Percentiles rank a stretch among this genome's conserved stretches.
These are phyloP conservation scores for Phycomyces nitens DNA, from an alignment of 192 early-diverging fungal species.

Conservation along the genomic window DNA sequence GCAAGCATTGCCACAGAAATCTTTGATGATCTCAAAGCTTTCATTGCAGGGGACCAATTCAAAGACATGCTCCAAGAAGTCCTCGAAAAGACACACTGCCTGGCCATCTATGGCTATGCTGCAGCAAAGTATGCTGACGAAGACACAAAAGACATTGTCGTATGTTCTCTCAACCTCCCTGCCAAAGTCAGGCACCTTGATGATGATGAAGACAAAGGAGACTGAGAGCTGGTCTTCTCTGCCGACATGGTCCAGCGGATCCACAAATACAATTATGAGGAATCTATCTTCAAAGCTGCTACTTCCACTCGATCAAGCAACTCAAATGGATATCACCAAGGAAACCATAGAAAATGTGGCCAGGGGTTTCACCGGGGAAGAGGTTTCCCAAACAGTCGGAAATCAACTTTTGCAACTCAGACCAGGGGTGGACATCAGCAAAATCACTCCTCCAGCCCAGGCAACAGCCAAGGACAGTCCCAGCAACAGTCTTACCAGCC, in stretches of 20 bases:
- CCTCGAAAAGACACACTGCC: neutral
- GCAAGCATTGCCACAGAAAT: neutral
- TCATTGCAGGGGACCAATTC: neutral
- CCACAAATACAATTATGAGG: neutral
- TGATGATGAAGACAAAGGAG: neutral
- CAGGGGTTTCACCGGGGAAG: neutral
- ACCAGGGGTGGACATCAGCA: neutral
- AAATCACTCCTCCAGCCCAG: neutral
- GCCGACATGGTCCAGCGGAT: neutral
- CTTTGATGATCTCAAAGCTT: neutral
- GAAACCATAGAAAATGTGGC: neutral
- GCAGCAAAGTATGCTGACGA: constrained; percentile 1
- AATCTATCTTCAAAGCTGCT: neutral
- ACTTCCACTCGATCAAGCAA: no score
- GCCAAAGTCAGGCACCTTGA: neutral
- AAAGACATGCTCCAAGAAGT: neutral
- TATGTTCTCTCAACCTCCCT: neutral
- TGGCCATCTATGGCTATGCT: neutral
- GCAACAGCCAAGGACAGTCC: neutral
- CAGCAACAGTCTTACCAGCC: neutral
- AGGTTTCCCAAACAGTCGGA: neutral
- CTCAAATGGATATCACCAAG: neutral
- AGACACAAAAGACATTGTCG: neutral
- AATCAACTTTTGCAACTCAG: neutral
- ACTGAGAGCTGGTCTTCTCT: neutral